These are phyloP conservation scores for Ampelomyces quisqualis DNA, from an alignment of 2,329 filamentous ascomycete species.

Conservation along the genomic window DNA sequence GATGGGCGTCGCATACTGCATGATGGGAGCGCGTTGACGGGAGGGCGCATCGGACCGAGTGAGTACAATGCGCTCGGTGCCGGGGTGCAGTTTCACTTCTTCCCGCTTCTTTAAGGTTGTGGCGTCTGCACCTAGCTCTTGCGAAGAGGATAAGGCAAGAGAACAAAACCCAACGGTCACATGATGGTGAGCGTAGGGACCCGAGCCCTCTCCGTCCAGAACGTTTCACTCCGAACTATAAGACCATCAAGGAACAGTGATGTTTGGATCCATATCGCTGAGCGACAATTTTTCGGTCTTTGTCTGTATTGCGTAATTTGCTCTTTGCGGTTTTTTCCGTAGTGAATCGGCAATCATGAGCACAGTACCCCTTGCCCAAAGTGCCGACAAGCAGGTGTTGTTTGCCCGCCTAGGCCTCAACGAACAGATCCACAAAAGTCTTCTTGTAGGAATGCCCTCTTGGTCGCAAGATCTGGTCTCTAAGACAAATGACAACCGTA, in stretches of 20 bases:
- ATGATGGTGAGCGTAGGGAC: constrained; percentile 13
- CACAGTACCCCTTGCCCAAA: constrained; percentile 42
- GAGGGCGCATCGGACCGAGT: constrained; percentile 26
- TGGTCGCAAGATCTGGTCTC: not conserved
- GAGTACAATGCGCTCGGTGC: constrained; percentile 12
- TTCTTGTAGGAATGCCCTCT: constrained; percentile 43
- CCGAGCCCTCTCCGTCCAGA: not conserved
- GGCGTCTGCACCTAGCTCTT: constrained; percentile 21
- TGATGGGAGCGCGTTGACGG: constrained; percentile 15
- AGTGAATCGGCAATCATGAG: constrained; percentile 16
- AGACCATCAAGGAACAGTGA: constrained; percentile 9
- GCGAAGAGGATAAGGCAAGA: constrained; percentile 19
- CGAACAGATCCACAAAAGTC: constrained; percentile 46
- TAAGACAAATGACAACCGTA: constrained; percentile 20
- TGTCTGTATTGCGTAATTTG: constrained; percentile 3
- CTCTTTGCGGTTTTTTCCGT: not conserved
- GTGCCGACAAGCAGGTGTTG: constrained; percentile 49
- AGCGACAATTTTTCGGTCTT: constrained; percentile 13
- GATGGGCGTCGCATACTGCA: constrained; percentile 22
- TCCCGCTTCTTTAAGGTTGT: constrained; percentile 18
- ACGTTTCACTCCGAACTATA: constrained; percentile 17
- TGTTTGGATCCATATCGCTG: not conserved
- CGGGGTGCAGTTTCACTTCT: constrained; percentile 16
- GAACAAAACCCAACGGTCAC: constrained; percentile 22
- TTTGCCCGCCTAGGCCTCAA: constrained; percentile 47